Base-by-base conservation (phyloP, 2,329 filamentous ascomycete genomes). In the Arthrobotrys conoides region DNA sequence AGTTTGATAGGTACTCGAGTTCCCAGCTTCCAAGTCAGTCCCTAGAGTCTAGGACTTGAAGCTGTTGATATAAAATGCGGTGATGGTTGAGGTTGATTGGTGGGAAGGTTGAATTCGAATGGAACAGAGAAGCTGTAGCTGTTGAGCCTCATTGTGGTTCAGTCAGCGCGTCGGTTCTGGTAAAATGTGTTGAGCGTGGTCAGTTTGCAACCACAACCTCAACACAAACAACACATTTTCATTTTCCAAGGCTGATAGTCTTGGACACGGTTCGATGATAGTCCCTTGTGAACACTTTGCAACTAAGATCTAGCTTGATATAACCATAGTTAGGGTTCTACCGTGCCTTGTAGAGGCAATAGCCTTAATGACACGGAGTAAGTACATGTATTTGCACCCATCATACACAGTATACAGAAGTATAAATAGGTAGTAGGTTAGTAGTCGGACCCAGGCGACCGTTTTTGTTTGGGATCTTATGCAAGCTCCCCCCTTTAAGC, bases 131-230 rank as follows among this genome's bases (percentile, higher is more conserved):
- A 9, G 38, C 27, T 30, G 53, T 1, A 36, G 30, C 55, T 27
- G 18, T 27, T 24, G 57, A 44, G 57, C 57, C 57, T 61, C 36
- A 20, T 44, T 1, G 41, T 30, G 27, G 27, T 30, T 30, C n/a
- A n/a, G n/a, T n/a, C n/a, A n/a, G n/a, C n/a, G n/a, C n/a, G n/a
- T n/a, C n/a, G n/a, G n/a, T n/a, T n/a, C n/a, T n/a, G n/a, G n/a
- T n/a, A n/a, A n/a, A 5, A 61, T 61, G 57, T 61, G 57, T 61
- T 61, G 53, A 59, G n/a, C 30, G 38, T 59, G 30, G 30, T 38
- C 53, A 18, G 57, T 61, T 9, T 41, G 55, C 10, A 61, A 44
- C 55, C n/a, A 61, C 55, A 61, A 61, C 57, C 57, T 61, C 57
- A 44, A 61, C 57, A 41, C 33, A 44, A 61, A n/a, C 57, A 61